Base-by-base conservation (phyloP, 1,284 basidiomycete species). In the Ustilago crameri region DNA sequence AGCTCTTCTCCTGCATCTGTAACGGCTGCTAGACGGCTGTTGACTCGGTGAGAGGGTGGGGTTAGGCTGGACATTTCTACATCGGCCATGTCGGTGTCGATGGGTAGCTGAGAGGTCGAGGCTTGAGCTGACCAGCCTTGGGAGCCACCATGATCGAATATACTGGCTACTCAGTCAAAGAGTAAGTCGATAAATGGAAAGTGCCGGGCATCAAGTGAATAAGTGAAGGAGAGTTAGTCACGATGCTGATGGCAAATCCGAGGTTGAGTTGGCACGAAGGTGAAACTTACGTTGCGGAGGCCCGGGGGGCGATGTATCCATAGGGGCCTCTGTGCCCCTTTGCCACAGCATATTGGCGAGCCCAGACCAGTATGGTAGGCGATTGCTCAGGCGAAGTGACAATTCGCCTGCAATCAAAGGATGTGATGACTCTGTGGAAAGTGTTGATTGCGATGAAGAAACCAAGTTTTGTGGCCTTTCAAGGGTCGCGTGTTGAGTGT, bases 261-360 rank as follows among this genome's bases (percentile, higher is more conserved):
- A 7, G 35, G 35, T 5, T 20, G 38, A 17, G 23, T 9, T 23
- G 37, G 9, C 2, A 18, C 7, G 10, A 27, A 30, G 15, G 7
- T 10, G 18, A n/a, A 12, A 72, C 73, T 37, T 51, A 75, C 74
- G 60, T 32, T 56, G 59, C 26, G 51, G 59, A 32, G 72, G 72
- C 0, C 75, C 75, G 1, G 71, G 58, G 18, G 69, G 72, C 0
- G 75, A 66, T 20, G 75, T 64, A 41, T 79, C 76, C 76, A 79
- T 79, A 5, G 76, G 76, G 27, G 76, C 75, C 44, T 79, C 72
- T 15, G 66, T 75, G 7, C 76, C 76, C 15, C 76, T 58, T 45
- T 63, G 57, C 71, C 71, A 74, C 12, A 58, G 50, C 65, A 74
- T 57, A 34, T 3, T 50, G 34, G 14, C 27, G 15, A 27, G 5